These are phyloP conservation scores for Pyrenula massariospora DNA, from an alignment of 495 filamentous ascomycete genomes.

Conservation along the genomic window DNA sequence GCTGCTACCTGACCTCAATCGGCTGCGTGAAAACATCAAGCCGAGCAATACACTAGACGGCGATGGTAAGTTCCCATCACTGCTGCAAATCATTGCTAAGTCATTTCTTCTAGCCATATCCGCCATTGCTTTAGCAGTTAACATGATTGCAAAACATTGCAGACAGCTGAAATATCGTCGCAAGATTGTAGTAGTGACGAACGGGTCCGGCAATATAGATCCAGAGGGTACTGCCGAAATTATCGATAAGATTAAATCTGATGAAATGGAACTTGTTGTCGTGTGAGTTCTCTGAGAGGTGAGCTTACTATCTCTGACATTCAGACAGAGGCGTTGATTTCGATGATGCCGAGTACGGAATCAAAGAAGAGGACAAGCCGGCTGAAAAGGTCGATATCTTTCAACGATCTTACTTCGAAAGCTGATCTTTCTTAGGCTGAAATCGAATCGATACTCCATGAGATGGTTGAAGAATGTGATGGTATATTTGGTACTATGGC, in stretches of 20 bases:
- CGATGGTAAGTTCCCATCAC: slow-evolving; percentile 42
- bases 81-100: slow-evolving; percentile 1
- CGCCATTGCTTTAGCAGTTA: slow-evolving; percentile 69
- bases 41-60: slow-evolving; percentile 61
- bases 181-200: slow-evolving; percentile 73
- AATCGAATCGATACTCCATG: slow-evolving; percentile 58
- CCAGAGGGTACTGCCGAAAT: slow-evolving; percentile 55
- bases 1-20: slow-evolving; percentile 55
- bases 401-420: background rate
- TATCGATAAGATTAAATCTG: slow-evolving; percentile 53
- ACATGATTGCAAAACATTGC: slow-evolving; percentile 72
- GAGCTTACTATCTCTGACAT: background rate
- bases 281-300: slow-evolving; percentile 43
- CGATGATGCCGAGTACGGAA: slow-evolving; percentile 81
- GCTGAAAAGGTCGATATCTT: slow-evolving; percentile 39
- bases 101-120: slow-evolving; percentile 47
- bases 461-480: slow-evolving; percentile 49
- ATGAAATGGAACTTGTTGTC: slow-evolving; percentile 65
- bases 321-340: slow-evolving; percentile 76
- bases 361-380: slow-evolving; percentile 87
- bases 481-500: slow-evolving; percentile 72
- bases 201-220: slow-evolving; percentile 62
- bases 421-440: slow-evolving; percentile 25
- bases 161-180: slow-evolving; percentile 84
- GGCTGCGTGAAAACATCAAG: slow-evolving; percentile 47